A percentile compares a stretch with the other conserved stretches of the same genome.
Evolutionary conservation across 176 grass and related monocot genomes (phyloP).

Genomic region (Eleusine coracana): DNA sequence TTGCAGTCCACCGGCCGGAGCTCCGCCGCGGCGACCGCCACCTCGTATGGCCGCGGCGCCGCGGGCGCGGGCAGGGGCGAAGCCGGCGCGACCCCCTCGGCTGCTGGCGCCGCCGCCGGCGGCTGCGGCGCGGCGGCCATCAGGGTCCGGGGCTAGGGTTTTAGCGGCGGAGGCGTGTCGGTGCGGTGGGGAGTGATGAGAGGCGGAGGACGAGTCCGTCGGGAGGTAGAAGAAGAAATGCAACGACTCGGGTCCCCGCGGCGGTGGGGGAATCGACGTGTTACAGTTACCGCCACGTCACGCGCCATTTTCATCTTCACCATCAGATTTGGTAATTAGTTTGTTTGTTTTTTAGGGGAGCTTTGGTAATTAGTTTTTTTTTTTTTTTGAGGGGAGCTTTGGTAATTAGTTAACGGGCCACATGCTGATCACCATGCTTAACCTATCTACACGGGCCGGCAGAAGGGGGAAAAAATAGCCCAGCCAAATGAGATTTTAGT

Average conservation of each 20-base stretch:
- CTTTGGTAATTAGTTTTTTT: no score
- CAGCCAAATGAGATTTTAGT: no score
- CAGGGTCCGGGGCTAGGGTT: slow-evolving; percentile 37
- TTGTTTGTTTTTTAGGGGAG: no score
- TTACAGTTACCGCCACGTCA: slow-evolving; percentile 12
- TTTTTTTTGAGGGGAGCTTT: no score
- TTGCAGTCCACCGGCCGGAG: slow-evolving; percentile 80
- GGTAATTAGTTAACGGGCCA: no score
- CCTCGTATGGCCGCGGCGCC: slow-evolving; percentile 48
- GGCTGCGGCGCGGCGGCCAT: slow-evolving; percentile 40
- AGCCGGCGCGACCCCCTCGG: neutral
- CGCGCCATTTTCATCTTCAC: neutral
- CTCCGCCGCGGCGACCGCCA: slow-evolving; percentile 55
- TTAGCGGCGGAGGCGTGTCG: slow-evolving; percentile 37
- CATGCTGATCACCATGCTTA: no score
- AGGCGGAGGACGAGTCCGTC: slow-evolving; percentile 6
- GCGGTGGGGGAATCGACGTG: neutral
- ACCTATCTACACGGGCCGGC: no score
- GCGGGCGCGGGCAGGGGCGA: neutral
- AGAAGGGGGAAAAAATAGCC: no score
- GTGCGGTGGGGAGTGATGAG: slow-evolving; percentile 46
- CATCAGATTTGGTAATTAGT: neutral
- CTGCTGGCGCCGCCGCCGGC: slow-evolving; percentile 21
- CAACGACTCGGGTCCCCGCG: no score
- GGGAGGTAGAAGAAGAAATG: slow-evolving; percentile 39